phyloP scores from a whole-genome alignment of 129 eudicot genomes.

The Escallonia rubra region DNA sequence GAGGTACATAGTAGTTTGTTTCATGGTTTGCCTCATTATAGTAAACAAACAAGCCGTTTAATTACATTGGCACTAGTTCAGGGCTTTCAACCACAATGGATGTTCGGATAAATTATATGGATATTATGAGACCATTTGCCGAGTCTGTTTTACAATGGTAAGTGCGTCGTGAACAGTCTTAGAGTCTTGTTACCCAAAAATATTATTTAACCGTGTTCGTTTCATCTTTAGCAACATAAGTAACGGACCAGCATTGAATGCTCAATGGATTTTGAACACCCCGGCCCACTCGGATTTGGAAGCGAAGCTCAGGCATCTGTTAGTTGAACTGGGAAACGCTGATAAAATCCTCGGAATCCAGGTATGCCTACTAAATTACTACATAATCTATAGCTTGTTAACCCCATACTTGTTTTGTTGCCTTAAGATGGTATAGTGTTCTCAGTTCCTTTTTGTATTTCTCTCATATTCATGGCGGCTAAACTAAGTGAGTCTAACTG shows the following conservation, averaged over 20 bases:
- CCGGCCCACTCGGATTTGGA: constrained; percentile 76
- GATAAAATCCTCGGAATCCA: constrained; percentile 86
- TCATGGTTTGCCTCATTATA: constrained; percentile 1
- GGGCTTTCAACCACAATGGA: constrained; percentile 93
- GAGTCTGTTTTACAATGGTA: constrained; percentile 89
- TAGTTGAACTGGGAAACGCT: constrained; percentile 62
- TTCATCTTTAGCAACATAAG: constrained; percentile 53
- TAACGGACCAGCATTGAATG: constrained; percentile 40
- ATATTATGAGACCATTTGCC: constrained; percentile 95
- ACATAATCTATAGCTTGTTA: no score
- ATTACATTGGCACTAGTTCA: constrained; percentile 26
- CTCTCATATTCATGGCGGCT: no score
- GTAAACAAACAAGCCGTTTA: background rate
- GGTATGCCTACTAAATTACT: constrained; percentile 26
- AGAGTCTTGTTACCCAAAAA: background rate
- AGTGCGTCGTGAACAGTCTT: constrained; percentile 2
- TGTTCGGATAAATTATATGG: constrained; percentile 71
- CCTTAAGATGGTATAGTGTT: no score
- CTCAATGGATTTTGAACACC: constrained; percentile 57
- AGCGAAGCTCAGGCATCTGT: constrained; percentile 58
- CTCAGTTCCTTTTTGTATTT: no score
- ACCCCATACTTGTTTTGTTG: no score
- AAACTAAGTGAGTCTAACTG: no score
- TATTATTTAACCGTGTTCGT: constrained; percentile 2
- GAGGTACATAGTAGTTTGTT: constrained; percentile 53